phyloP scores from a whole-genome alignment of 768 basidiomycete species.

The Leccinum uliginosum region DNA sequence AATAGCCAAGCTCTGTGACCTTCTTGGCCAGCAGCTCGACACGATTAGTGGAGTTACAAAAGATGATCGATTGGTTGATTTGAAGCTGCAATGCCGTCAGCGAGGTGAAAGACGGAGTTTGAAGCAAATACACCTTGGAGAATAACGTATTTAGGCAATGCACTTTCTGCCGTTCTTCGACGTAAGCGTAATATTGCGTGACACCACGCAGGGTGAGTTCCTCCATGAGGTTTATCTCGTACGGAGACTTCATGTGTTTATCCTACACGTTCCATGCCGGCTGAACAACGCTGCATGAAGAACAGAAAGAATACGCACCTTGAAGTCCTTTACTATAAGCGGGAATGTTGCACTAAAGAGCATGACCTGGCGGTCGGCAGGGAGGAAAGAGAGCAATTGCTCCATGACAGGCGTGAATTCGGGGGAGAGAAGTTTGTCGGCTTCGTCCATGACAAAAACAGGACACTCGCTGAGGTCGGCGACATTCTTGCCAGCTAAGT shows the following conservation, averaged over 20 bases:
- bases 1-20: constrained; percentile 98
- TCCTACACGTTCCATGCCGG: constrained; percentile 47
- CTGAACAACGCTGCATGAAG: constrained; percentile 3
- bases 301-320: constrained; percentile 43
- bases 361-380: constrained; percentile 91
- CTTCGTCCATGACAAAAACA: constrained; percentile 99
- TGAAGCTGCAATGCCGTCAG: constrained; percentile 61
- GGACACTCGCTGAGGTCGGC: constrained; percentile 93
- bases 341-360: constrained; percentile 99
- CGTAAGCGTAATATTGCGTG: constrained; percentile 99
- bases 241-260: constrained; percentile 92
- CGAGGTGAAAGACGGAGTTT: background rate
- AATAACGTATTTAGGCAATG: constrained; percentile 99
- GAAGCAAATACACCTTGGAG: constrained; percentile 66
- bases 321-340: constrained; percentile 98
- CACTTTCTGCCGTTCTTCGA: constrained; percentile 98
- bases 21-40: constrained; percentile 99
- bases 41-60: constrained; percentile 99
- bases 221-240: constrained; percentile 99
- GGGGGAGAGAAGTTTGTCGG: constrained; percentile 94
- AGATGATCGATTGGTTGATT: constrained; percentile 99
- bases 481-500: constrained; percentile 88
- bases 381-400: constrained; percentile 83
- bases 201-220: constrained; percentile 98
- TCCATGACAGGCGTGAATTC: constrained; percentile 99